These are phyloP conservation scores for Dillenia suffruticosa DNA, from an alignment of 164 flowering plant species.

Conservation along the genomic window DNA sequence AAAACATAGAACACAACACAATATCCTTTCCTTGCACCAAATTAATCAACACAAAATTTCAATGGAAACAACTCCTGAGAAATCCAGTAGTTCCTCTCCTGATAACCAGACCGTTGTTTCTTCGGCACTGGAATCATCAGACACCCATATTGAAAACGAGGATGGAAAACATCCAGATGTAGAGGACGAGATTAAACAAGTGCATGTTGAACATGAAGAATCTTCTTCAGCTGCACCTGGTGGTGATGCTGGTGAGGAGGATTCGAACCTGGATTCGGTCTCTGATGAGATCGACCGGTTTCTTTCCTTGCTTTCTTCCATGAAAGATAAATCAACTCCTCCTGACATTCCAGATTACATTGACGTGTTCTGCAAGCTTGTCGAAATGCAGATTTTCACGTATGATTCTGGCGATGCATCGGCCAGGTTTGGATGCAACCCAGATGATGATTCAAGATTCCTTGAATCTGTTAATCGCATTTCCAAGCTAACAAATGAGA, in stretches of 20 bases:
- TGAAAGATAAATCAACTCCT: constrained; percentile 6
- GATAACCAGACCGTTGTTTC: too few relatives aligned
- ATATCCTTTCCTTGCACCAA: too few relatives aligned
- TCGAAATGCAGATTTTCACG: constrained; percentile 24
- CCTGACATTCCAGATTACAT: constrained; percentile 24
- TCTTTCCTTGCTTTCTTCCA: not conserved
- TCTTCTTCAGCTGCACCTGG: too few relatives aligned
- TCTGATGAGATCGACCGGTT: constrained; percentile 26
- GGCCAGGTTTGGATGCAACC: constrained; percentile 15
- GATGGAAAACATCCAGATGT: too few relatives aligned
- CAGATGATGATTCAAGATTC: constrained; percentile 25
- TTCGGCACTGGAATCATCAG: too few relatives aligned
- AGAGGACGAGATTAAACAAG: too few relatives aligned
- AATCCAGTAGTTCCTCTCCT: constrained; percentile 7
- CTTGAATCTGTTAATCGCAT: constrained; percentile 23
- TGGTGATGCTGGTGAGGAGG: not conserved
- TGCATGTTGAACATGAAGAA: too few relatives aligned
- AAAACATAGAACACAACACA: too few relatives aligned
- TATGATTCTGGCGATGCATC: constrained; percentile 8
- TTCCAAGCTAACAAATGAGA: constrained; percentile 20
- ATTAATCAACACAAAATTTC: too few relatives aligned
- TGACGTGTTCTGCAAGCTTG: constrained; percentile 14
- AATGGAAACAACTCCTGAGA: constrained; percentile 8
- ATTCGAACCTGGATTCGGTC: constrained; percentile 4
- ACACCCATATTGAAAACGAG: too few relatives aligned